phyloP scores from a whole-genome alignment of 176 grass and related monocot species.

The bread wheat (Triticum aestivum) region IWGSC_CS_RefSeq_v2.1 NC_057795.1:656373901-656374400 shows the following conservation, averaged over 20 bases:
- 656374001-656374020: neutral
- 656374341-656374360: slow-evolving; percentile 57
- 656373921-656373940: neutral
- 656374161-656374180: slow-evolving; percentile 89
- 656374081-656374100: slow-evolving; percentile 85
- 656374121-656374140: slow-evolving; percentile 63
- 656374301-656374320: slow-evolving; percentile 65
- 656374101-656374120: slow-evolving; percentile 84
- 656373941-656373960: neutral
- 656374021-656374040: neutral
- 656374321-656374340: slow-evolving; percentile 95
- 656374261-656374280: slow-evolving; percentile 42
- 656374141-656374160: slow-evolving; percentile 86
- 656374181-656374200: slow-evolving; percentile 66
- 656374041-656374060: neutral
- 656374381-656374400: neutral
- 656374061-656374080: slow-evolving; percentile 59
- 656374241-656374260: neutral
- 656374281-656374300: slow-evolving; percentile 78
- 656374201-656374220: neutral
- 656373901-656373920: neutral
- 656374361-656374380: neutral
- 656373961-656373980: neutral
- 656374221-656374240: slow-evolving; percentile 5
- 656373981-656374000: neutral